Conservation (phyloP, 352 stramenopile genomes). For the Pythium monospermum region DNA sequence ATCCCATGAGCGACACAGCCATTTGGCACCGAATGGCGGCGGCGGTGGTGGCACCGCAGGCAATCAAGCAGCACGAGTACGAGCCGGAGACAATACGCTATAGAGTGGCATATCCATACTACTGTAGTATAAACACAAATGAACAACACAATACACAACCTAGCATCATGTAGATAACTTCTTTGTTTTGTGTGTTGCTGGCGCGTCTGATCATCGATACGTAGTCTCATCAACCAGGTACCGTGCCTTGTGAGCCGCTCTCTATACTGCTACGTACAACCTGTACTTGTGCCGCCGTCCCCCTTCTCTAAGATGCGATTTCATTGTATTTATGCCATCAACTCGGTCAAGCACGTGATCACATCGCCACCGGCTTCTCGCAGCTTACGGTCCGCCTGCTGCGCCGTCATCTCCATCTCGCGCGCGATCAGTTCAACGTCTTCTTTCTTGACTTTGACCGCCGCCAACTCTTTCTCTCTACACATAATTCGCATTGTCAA, state of each 20-base stretch:
- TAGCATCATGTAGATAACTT: not conserved
- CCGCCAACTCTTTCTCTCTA: slow-evolving; percentile 73
- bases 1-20: slow-evolving; percentile 42
- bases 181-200: too few species aligned
- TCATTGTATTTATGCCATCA: slow-evolving; percentile 30
- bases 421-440: slow-evolving; percentile 70
- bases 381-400: slow-evolving; percentile 79
- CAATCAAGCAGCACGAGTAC: slow-evolving; percentile 5
- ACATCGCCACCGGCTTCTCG: slow-evolving; percentile 73
- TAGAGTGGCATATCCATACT: not conserved
- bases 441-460: slow-evolving; percentile 79
- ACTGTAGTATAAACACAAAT: too few species aligned
- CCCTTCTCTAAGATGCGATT: not conserved
- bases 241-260: too few species aligned
- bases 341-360: slow-evolving; percentile 54
- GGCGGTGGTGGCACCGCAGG: not conserved
- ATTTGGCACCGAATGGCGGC: too few species aligned
- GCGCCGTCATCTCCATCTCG: slow-evolving; percentile 73
- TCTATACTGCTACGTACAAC: too few species aligned
- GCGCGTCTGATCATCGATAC: not conserved
- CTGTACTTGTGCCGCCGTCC: too few species aligned
- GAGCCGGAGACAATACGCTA: slow-evolving; percentile 15
- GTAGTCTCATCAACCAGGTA: too few species aligned
- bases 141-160: slow-evolving; percentile 7
- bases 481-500: not conserved